These are phyloP conservation scores for Penicillium fimorum DNA, from an alignment of 495 filamentous ascomycete species.

Conservation along the genomic window DNA sequence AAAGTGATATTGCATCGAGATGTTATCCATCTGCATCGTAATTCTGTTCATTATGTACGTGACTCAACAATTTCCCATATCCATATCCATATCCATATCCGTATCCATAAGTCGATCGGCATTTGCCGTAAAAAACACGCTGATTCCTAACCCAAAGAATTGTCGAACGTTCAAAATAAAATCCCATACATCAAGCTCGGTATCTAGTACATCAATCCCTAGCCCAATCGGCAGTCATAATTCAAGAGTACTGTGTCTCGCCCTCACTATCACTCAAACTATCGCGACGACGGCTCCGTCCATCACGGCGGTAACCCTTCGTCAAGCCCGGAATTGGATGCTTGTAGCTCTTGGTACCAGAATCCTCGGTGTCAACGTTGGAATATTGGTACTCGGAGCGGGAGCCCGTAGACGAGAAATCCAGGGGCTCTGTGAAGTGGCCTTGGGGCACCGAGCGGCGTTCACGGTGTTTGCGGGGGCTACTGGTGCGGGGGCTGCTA, in stretches of 20 bases:
- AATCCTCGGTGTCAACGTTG: conserved; percentile 53
- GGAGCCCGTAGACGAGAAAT: conserved; percentile 45
- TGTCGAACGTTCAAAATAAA: conserved; percentile 6
- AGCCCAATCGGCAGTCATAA: not conserved
- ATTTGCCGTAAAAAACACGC: conserved; percentile 1
- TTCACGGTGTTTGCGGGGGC: conserved; percentile 36
- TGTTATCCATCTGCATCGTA: not conserved
- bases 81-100: conserved; percentile 11
- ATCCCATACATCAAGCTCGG: not conserved
- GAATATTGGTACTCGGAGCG: conserved; percentile 49
- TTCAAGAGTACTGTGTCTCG: conserved; percentile 31
- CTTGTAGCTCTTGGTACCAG: conserved; percentile 77
- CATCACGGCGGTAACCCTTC: conserved; percentile 47
- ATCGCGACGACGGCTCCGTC: conserved; percentile 40
- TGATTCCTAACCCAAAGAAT: conserved; percentile 8
- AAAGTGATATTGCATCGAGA: not conserved
- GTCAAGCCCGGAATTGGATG: conserved; percentile 76
- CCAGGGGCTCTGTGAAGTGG: conserved; percentile 58
- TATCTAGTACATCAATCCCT: not conserved
- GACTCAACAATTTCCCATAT: conserved; percentile 10
- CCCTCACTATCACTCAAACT: conserved; percentile 58
- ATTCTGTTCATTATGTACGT: conserved; percentile 13
- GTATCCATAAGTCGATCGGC: conserved; percentile 8
- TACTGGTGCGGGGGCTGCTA: conserved; percentile 43
- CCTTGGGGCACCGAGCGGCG: conserved; percentile 39